Base-by-base conservation (phyloP, 2,329 filamentous ascomycete genomes). In the Neonectria neomacrospora region DNA sequence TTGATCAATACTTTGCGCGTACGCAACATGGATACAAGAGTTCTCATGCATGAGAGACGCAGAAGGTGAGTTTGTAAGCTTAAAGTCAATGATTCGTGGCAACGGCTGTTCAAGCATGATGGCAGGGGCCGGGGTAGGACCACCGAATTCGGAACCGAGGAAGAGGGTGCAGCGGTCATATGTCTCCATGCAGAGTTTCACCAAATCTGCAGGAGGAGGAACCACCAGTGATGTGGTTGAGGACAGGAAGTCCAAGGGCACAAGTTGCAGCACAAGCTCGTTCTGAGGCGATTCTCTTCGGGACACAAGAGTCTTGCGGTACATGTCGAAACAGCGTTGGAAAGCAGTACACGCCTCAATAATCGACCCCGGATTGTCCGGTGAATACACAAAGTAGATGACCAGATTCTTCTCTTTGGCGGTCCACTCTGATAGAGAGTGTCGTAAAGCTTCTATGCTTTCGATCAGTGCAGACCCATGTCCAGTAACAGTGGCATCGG, bases 11-110 rank as follows among this genome's bases (percentile, higher is more conserved):
- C 91, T 94, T 58, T 89, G 85, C 2, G 91, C 87, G 72, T 96
- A 96, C 1, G 90, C 91, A 47, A 96, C 81, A 75, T 97, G 93
- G 30, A 97, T 87, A 72, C 91, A 91, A 0, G 89, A 91, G 67
- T 94, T 93, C 74, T 96, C 92, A 58, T 91, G 87, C 56, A 96
- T 81, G 6, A 95, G 80, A 18, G 93, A 91, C 18, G 88, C 86
- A 0, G 91, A 92, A 2, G 91, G 90, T 14, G 86, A 88, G 1
- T 86, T 78, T 1, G 82, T 85, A 2, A 94, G 79, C 74, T 92
- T 91, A 78, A 96, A 96, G 53, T 92, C 91, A 55, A 96, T 91
- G 28, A 83, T 84, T 26, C 90, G 88, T 11, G 92, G 91, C 4
- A 91, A 80, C 1, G 87, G 81, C 67, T 90, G 87, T 73, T 94